Conservation (phyloP, 495 filamentous ascomycete genomes). For the Xylaria castorea region DNA sequence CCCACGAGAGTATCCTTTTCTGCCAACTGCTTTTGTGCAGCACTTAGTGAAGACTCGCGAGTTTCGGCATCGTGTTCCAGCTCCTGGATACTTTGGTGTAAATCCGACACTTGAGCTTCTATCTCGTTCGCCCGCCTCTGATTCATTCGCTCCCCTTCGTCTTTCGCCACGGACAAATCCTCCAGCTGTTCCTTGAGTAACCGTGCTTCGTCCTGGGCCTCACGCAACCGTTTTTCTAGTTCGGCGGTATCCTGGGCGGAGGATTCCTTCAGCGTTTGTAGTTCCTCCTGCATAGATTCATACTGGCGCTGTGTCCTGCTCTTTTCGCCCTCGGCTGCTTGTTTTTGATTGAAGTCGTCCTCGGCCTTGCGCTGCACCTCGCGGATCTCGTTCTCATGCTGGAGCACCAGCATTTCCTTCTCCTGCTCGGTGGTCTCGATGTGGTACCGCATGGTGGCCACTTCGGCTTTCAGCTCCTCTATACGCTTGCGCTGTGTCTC, state of each 20-base stretch:
- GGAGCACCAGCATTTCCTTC: constrained; percentile 74
- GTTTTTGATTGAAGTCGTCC: constrained; percentile 81
- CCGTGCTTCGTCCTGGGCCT: constrained; percentile 73
- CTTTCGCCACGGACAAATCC: constrained; percentile 73
- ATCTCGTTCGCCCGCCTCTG: constrained; percentile 75
- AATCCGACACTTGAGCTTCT: constrained; percentile 69
- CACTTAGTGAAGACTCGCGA: constrained; percentile 67
- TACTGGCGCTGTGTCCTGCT: constrained; percentile 72
- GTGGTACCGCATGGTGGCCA: constrained; percentile 60
- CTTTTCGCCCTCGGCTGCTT: constrained; percentile 74
- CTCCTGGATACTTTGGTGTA: constrained; percentile 72
- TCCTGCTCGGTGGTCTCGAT: constrained; percentile 80
- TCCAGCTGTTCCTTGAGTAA: constrained; percentile 77
- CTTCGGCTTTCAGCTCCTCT: constrained; percentile 62
- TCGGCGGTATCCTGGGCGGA: constrained; percentile 69
- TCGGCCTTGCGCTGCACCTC: constrained; percentile 77
- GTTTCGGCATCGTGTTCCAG: constrained; percentile 71
- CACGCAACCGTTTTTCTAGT: constrained; percentile 74
- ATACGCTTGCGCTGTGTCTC: constrained; percentile 55
- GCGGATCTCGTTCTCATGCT: constrained; percentile 82
- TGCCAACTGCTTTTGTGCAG: constrained; percentile 68
- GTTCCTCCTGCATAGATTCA: constrained; percentile 71
- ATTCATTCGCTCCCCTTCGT: constrained; percentile 71
- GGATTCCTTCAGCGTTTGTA: constrained; percentile 72
- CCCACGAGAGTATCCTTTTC: constrained; percentile 74